phyloP scores from a whole-genome alignment of 352 stramenopile species.

The Globisporangium heterothallicum region DNA sequence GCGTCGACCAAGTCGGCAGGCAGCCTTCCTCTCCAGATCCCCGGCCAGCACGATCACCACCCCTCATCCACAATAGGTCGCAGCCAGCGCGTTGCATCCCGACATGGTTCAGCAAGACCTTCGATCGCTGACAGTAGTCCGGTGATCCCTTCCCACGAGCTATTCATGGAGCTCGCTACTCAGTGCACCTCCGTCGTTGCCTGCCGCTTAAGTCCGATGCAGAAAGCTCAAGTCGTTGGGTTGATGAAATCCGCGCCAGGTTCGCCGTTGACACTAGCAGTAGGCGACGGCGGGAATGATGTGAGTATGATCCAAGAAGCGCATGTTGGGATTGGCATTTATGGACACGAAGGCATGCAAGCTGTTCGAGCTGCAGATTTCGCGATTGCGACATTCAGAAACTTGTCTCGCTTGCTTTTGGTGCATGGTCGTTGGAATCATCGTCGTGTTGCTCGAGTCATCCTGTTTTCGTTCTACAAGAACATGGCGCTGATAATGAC shows the following conservation, averaged over 20 bases:
- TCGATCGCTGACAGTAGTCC: conserved; percentile 21
- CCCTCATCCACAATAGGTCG: neutral
- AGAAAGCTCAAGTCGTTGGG: conserved; percentile 92
- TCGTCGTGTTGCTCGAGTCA: conserved; percentile 68
- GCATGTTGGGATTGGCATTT: conserved; percentile 98
- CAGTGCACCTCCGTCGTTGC: conserved; percentile 86
- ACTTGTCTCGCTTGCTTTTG: conserved; percentile 71
- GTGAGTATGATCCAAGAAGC: conserved; percentile 99
- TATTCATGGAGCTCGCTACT: conserved; percentile 80
- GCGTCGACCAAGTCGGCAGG: conserved; percentile 48
- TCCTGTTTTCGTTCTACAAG: conserved; percentile 89
- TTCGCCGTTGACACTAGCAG: conserved; percentile 89
- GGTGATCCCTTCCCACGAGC: conserved; percentile 38
- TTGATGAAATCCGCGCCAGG: conserved; percentile 85
- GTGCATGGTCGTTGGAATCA: conserved; percentile 87
- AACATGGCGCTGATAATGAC: conserved; percentile 93
- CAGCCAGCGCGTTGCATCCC: conserved; percentile 20
- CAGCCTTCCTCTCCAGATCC: conserved; percentile 28
- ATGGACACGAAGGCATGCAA: conserved; percentile 95
- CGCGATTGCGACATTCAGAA: conserved; percentile 76
- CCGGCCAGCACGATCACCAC: conserved; percentile 9
- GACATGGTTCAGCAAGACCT: conserved; percentile 33
- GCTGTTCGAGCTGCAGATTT: conserved; percentile 82
- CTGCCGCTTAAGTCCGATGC: conserved; percentile 86
- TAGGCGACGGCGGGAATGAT: conserved; percentile 99